Percentiles rank a stretch among this genome's conserved stretches.
Evolutionary conservation across 139 green algal species (phyloP).

Genomic region (Eudorina sp.): DNA sequence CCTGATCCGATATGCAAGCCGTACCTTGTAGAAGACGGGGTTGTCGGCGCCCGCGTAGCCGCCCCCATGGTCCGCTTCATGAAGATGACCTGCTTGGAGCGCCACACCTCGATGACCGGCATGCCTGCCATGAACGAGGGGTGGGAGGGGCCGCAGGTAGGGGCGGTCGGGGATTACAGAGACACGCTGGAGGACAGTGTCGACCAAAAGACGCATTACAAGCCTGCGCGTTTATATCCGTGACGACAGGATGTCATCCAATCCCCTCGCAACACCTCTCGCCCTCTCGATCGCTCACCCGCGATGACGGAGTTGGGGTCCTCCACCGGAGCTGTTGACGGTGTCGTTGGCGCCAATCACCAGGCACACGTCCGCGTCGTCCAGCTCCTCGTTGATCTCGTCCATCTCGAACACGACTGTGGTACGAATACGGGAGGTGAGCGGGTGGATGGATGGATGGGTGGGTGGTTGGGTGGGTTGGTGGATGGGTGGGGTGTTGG

Average conservation of each 20-base stretch:
- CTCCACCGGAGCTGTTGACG: constrained; percentile 88
- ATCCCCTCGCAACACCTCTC: no score
- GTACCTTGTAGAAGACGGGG: constrained; percentile 85
- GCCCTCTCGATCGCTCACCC: no score
- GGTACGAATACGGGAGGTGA: no score
- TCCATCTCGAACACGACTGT: constrained; percentile 59
- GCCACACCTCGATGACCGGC: constrained; percentile 84
- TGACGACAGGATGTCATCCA: no score
- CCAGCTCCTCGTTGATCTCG: constrained; percentile 73
- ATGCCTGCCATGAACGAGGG: constrained; percentile 41
- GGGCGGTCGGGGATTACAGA: no score
- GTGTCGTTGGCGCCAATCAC: constrained; percentile 93
- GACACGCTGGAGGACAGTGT: no score
- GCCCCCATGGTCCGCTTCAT: constrained; percentile 90
- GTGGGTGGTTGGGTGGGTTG: no score
- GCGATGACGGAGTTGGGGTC: constrained; percentile 91
- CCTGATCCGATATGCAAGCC: no score
- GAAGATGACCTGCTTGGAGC: constrained; percentile 88
- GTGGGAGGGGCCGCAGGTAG: not conserved
- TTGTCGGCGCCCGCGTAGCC: constrained; percentile 94
- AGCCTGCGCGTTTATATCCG: no score
- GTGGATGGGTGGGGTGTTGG: no score
- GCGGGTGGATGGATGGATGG: no score
- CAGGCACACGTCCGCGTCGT: constrained; percentile 80
- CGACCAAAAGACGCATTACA: no score